Conservation (phyloP, 2,329 filamentous ascomycete genomes). For the Rugonectria rugulosa region DNA sequence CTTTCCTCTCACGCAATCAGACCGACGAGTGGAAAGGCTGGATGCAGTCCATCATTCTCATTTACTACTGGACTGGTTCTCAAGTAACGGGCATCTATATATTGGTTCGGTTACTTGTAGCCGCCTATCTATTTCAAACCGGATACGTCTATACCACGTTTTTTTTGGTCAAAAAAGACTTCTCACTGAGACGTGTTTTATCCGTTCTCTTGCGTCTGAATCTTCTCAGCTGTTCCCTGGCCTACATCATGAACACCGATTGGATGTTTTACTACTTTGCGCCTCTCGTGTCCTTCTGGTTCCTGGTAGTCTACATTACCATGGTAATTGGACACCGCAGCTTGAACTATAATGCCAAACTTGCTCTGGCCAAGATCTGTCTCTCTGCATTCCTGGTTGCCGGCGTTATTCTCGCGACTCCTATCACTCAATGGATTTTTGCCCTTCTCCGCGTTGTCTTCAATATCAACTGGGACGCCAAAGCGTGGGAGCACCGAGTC, state of each 20-base stretch:
- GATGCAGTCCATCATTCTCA: conserved; percentile 62
- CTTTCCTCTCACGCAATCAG: conserved; percentile 54
- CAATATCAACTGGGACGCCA: conserved; percentile 55
- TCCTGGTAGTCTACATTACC: conserved; percentile 62
- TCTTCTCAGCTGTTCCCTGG: conserved; percentile 59
- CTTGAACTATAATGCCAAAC: conserved; percentile 52
- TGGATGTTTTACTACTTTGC: conserved; percentile 64
- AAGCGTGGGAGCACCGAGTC: conserved; percentile 59
- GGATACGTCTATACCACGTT: conserved; percentile 68
- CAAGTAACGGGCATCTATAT: conserved; percentile 55
- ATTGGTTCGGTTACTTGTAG: conserved; percentile 60
- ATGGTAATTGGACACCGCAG: conserved; percentile 49
- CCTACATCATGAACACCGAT: conserved; percentile 62
- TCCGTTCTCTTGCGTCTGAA: conserved; percentile 66
- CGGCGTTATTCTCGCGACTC: conserved; percentile 26
- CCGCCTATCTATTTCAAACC: conserved; percentile 68
- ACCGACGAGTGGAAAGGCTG: conserved; percentile 73
- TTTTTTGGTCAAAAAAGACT: conserved; percentile 64
- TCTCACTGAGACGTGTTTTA: conserved; percentile 60
- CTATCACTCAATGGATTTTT: conserved; percentile 31
- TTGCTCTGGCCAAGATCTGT: conserved; percentile 58
- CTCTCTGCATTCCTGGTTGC: conserved; percentile 51
- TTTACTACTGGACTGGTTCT: conserved; percentile 65
- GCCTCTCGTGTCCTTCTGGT: conserved; percentile 67
- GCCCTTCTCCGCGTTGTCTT: conserved; percentile 48